Evolutionary conservation across 2,329 filamentous ascomycete species (phyloP).

Genomic region (Exophiala sideris): DNA sequence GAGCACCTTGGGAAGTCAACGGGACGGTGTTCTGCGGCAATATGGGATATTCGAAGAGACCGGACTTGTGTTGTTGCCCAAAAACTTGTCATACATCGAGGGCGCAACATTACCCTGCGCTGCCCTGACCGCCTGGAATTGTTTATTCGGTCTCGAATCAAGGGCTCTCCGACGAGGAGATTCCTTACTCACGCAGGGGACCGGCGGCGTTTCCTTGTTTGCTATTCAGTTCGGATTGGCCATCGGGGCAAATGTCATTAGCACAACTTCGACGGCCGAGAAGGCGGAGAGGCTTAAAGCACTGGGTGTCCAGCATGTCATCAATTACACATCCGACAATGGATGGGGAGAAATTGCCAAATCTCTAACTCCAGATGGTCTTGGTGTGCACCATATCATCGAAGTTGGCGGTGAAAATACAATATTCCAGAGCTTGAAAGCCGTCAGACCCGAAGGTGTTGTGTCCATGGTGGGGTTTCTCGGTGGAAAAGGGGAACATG

Average conservation of each 20-base stretch:
- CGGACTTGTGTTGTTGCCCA: slow-evolving; percentile 63
- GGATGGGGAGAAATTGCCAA: slow-evolving; percentile 61
- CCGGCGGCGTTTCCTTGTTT: slow-evolving; percentile 57
- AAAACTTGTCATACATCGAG: slow-evolving; percentile 52
- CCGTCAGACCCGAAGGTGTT: slow-evolving; percentile 47
- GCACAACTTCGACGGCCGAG: slow-evolving; percentile 55
- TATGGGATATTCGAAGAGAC: slow-evolving; percentile 66
- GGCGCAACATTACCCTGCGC: slow-evolving; percentile 59
- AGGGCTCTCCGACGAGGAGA: slow-evolving; percentile 51
- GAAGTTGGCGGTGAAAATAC: slow-evolving; percentile 65
- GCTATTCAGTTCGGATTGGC: slow-evolving; percentile 43
- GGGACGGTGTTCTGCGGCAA: slow-evolving; percentile 66
- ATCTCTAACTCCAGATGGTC: slow-evolving; percentile 45
- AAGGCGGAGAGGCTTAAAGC: slow-evolving; percentile 54
- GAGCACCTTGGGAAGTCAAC: slow-evolving; percentile 56
- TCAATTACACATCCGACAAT: slow-evolving; percentile 58
- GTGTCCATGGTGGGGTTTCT: slow-evolving; percentile 52
- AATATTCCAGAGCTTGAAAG: slow-evolving; percentile 52
- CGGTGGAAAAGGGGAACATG: slow-evolving; percentile 37
- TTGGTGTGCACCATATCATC: slow-evolving; percentile 60
- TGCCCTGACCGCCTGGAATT: slow-evolving; percentile 63
- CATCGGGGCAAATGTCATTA: slow-evolving; percentile 52
- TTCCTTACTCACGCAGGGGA: slow-evolving; percentile 59
- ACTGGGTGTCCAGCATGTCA: slow-evolving; percentile 55
- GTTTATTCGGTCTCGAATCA: slow-evolving; percentile 54